These are phyloP conservation scores for Moesziomyces globuligerus DNA, from an alignment of 1,284 basidiomycete genomes.

Conservation along the genomic window DNA sequence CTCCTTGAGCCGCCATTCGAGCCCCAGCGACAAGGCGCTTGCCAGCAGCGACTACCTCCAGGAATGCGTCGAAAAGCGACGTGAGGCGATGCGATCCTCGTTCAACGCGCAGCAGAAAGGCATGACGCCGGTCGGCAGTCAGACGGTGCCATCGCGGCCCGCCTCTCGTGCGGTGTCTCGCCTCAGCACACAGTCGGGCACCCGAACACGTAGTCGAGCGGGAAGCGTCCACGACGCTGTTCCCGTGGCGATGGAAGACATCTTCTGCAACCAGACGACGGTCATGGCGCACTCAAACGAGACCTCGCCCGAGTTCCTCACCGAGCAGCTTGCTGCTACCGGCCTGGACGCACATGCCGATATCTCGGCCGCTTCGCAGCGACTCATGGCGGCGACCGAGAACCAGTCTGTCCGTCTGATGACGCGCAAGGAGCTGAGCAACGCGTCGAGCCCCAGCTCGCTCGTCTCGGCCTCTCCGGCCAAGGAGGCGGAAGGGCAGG, in stretches of 20 bases:
- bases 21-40: slow-evolving; percentile 26
- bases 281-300: slow-evolving; percentile 39
- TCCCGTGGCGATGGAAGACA: slow-evolving; percentile 56
- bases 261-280: slow-evolving; percentile 51
- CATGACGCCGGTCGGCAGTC: slow-evolving; percentile 18
- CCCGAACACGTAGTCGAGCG: slow-evolving; percentile 46
- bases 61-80: slow-evolving; percentile 46
- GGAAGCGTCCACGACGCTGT: slow-evolving; percentile 62
- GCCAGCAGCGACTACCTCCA: slow-evolving; percentile 41
- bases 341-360: slow-evolving; percentile 11
- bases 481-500: slow-evolving; percentile 8
- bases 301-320: slow-evolving; percentile 29
- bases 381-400: slow-evolving; percentile 31
- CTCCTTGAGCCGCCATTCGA: slow-evolving; percentile 25
- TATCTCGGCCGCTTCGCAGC: slow-evolving; percentile 31
- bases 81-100: slow-evolving; percentile 51
- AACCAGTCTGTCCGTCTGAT: slow-evolving; percentile 16
- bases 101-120: slow-evolving; percentile 55
- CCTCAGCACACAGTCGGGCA: slow-evolving; percentile 46
- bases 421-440: slow-evolving; percentile 19
- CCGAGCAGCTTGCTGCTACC: slow-evolving; percentile 28
- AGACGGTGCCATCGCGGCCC: slow-evolving; percentile 16
- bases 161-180: slow-evolving; percentile 44
- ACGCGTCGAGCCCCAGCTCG: slow-evolving; percentile 23
- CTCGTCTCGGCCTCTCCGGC: slow-evolving; percentile 16